Evolutionary conservation across 306 rosid genomes (phyloP), one percentile per base, ranked within the genome.

Genomic region (Rubus idaeus): DNA sequence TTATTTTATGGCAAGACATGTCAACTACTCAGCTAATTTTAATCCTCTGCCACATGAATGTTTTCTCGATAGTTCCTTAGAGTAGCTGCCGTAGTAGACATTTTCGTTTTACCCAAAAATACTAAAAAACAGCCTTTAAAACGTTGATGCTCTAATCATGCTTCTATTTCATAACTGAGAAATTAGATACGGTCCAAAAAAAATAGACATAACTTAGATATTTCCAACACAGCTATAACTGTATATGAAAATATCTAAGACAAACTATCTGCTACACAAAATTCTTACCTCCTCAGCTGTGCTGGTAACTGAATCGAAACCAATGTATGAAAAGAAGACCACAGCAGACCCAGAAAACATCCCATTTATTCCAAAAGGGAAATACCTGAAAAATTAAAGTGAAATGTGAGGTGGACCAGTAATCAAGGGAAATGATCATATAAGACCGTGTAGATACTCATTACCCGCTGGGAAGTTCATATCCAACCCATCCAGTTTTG

Each of bases 321-420:
- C 96, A 47, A 88, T 90, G 79, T 87, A 88, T 55, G 93, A 87
- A 84, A 90, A 90, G 91, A 90, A 90, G 83, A 90, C 87, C 60
- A 87, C 81, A n/a, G 88, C 85, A 62, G 91, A 86, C 70, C 96
- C 93, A 76, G 91, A 46, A 74, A 90, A 82, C 79, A 90, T 67
- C 56, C 96, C 96, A 55, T 90, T 88, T 42, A 90, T 67, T 74
- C 96, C 96, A 68, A 82, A 87, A 0, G 93, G 88, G 62, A 88
- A 85, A 77, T 83, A 90, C 88, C 96, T 90, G 80, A 71, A 76
- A 80, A 37, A 51, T 49, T 70, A 69, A 79, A 52, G 68, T 35
- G 74, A 52, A 82, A 52, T 67, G 55, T 80, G 62, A 82, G 71
- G 40, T 13, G 70, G 62, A 71, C 16, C 70, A 84, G 41, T 1